phyloP scores from a whole-genome alignment of 2,329 filamentous ascomycete species.

The Aspergillus tanneri region DNA sequence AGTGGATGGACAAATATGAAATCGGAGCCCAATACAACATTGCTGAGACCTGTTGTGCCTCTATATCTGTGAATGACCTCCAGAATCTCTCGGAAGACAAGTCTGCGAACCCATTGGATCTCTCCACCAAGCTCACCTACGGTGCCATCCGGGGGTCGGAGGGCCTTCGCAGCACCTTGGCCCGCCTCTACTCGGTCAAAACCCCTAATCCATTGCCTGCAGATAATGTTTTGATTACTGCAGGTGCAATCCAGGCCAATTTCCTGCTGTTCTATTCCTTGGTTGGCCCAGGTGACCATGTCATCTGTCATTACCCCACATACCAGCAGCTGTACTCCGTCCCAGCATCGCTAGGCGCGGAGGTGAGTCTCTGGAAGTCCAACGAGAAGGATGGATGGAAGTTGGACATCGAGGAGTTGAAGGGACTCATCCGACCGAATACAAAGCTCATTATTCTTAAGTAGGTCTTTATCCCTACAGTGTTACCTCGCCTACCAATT shows the following conservation, averaged over 20 bases:
- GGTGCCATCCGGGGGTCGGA: slow-evolving; percentile 28
- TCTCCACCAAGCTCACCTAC: slow-evolving; percentile 29
- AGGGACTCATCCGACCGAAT: slow-evolving; percentile 56
- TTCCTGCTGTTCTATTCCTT: slow-evolving; percentile 73
- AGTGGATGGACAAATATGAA: slow-evolving; percentile 61
- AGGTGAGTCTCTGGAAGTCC: slow-evolving; percentile 75
- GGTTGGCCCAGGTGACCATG: slow-evolving; percentile 72
- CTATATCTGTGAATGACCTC: slow-evolving; percentile 70
- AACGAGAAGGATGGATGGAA: slow-evolving; percentile 64
- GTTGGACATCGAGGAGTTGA: slow-evolving; percentile 66
- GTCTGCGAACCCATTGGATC: slow-evolving; percentile 28
- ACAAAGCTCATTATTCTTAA: slow-evolving; percentile 64
- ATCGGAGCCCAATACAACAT: slow-evolving; percentile 63
- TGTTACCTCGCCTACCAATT: background rate
- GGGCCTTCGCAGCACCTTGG: slow-evolving; percentile 29
- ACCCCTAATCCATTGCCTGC: slow-evolving; percentile 48
- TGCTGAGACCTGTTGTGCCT: slow-evolving; percentile 75
- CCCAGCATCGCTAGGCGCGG: slow-evolving; percentile 70
- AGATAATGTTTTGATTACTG: slow-evolving; percentile 72
- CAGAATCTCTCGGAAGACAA: slow-evolving; percentile 52
- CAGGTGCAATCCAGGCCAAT: slow-evolving; percentile 80
- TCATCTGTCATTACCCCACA: slow-evolving; percentile 84
- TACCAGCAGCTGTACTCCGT: slow-evolving; percentile 82
- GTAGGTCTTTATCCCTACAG: slow-evolving; percentile 24
- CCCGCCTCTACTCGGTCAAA: slow-evolving; percentile 51